Evolutionary conservation across 352 stramenopile species (phyloP), one percentile per base, ranked within the genome.

Genomic region (Globisporangium takayamanum): DNA sequence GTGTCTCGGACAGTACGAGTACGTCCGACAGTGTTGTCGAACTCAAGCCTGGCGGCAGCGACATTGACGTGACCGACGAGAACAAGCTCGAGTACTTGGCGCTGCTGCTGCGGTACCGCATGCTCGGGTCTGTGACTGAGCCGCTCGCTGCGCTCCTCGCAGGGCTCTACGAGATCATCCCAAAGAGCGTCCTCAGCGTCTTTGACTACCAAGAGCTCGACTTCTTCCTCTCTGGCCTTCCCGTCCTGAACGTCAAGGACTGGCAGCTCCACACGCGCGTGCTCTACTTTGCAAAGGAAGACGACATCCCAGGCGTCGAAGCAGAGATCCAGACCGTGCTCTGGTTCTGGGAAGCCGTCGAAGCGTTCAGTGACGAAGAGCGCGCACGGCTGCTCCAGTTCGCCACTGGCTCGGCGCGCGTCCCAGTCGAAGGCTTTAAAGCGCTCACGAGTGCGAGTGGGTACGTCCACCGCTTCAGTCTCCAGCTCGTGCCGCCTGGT

Each of bases 301-400:
- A 76, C n/a, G 72, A 87, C 55, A 72, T 75, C 10, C 41, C 69
- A 36, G 64, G 58, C 44, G 69, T 94, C 0, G 69, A 84, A 49
- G 55, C 59, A 2, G 74, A 92, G 26, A 65, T 93, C 45, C 62
- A 72, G 18, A 84, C 96, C 36, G 54, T 97, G 1, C 57, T 78
- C 33, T 98, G 92, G 92, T 97, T 97, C 59, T 98, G 92, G 92
- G 74, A 94, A 45, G 73, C 92, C 16, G 71, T 98, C 14, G 73
- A 75, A 33, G 61, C 59, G 8, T 86, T 99, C 33, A 90, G 82
- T 0, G 74, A 93, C 39, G 95, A 97, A 59, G 88, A 99, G 57
- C 95, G 96, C 36, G 96, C 96, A 42, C 78, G 94, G 15, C 88
- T 99, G 64, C 73, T 99, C 22, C 96, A 99, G 67, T 99, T 99